A percentile compares a stretch with the other conserved stretches of the same genome.
Evolutionary conservation across 164 flowering plant species (phyloP).

Genomic region (Echeveria elegans): DNA sequence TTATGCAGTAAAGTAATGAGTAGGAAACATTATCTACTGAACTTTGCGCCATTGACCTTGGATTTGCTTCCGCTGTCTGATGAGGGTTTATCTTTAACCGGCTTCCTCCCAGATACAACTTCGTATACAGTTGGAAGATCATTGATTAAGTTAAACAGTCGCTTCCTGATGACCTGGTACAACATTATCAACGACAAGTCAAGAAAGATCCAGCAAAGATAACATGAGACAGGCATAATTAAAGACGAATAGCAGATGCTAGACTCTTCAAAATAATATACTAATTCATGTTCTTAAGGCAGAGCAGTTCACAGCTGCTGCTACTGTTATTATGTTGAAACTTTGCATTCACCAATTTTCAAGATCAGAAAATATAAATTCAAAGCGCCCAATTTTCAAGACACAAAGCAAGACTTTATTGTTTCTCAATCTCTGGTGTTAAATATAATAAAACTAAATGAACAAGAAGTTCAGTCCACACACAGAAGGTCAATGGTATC

Average conservation of each 20-base stretch:
- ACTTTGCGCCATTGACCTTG: slow-evolving; percentile 51
- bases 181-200: background rate
- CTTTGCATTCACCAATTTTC: background rate
- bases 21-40: slow-evolving; percentile 9
- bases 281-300: too few relatives aligned
- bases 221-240: background rate
- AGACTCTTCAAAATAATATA: too few relatives aligned
- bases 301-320: too few relatives aligned
- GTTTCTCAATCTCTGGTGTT: background rate
- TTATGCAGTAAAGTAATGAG: background rate
- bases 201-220: background rate
- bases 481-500: background rate
- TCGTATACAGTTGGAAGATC: slow-evolving; percentile 90
- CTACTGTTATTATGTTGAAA: background rate
- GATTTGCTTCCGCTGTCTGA: slow-evolving; percentile 73
- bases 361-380: background rate
- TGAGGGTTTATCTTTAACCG: slow-evolving; percentile 63
- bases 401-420: background rate
- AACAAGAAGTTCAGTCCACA: background rate
- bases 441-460: background rate
- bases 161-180: slow-evolving; percentile 44
- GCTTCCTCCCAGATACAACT: slow-evolving; percentile 70
- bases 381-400: background rate
- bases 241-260: background rate
- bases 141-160: slow-evolving; percentile 73